A percentile compares a stretch with the other conserved stretches of the same genome.
Evolutionary conservation across 2,329 filamentous ascomycete species (phyloP).

Genomic region (Dactylellina haptotyla): DNA sequence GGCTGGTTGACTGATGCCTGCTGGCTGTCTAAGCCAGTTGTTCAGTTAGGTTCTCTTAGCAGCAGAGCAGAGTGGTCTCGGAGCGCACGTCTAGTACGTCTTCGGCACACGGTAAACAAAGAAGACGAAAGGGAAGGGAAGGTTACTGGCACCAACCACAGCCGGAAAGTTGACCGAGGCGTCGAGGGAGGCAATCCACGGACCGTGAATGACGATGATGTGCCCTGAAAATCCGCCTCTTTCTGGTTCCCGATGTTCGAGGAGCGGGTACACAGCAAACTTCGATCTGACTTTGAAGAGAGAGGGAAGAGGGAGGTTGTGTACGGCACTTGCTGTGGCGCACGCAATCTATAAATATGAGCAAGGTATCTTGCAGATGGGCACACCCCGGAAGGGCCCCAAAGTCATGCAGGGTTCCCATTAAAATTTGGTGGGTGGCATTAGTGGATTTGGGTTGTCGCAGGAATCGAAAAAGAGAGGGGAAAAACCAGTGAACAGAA

Average conservation of each 20-base stretch:
- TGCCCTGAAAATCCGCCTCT: conserved; percentile 51
- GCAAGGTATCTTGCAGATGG: conserved; percentile 52
- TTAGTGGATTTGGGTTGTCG: conserved; percentile 52
- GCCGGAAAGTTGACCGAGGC: conserved; percentile 40
- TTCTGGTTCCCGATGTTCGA: conserved; percentile 31
- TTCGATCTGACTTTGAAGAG: conserved; percentile 41
- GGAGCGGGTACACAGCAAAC: conserved; percentile 38
- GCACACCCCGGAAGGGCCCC: conserved; percentile 38
- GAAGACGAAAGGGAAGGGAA: conserved; percentile 16
- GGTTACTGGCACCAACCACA: conserved; percentile 50
- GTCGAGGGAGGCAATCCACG: conserved; percentile 51
- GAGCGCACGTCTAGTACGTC: conserved; percentile 49
- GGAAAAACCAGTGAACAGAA: conserved; percentile 1
- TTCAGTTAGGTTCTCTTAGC: conserved; percentile 24
- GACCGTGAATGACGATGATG: conserved; percentile 30
- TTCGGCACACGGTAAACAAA: conserved; percentile 36
- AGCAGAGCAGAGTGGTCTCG: background rate
- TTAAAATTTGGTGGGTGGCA: conserved; percentile 52
- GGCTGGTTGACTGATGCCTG: conserved; percentile 3
- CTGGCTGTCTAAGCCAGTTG: conserved; percentile 52
- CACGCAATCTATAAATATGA: conserved; percentile 55
- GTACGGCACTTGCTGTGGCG: conserved; percentile 53
- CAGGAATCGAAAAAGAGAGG: conserved; percentile 53
- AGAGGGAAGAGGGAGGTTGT: conserved; percentile 45
- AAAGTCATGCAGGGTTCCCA: conserved; percentile 52